Evolutionary conservation across 75 land plant species (phyloP).

Genomic region (Larix kaempferi): DNA sequence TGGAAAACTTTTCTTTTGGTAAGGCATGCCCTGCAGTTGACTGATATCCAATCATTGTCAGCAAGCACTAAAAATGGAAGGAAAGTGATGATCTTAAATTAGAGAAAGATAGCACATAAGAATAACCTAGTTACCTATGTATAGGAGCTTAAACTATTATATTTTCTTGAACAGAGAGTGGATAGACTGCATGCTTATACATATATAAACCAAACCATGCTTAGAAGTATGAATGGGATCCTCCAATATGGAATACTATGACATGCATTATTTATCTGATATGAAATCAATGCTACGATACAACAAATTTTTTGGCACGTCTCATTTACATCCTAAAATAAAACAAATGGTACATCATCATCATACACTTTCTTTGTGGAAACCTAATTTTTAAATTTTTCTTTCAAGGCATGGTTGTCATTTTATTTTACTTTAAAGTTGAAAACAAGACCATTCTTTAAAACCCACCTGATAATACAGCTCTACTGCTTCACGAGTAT

Average conservation of each 20-base stretch:
- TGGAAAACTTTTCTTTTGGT: constrained; percentile 16
- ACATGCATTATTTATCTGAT: too few relatives aligned
- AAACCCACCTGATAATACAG: constrained; percentile 79
- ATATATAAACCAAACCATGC: too few relatives aligned
- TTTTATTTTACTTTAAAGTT: neutral
- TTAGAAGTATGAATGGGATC: too few relatives aligned
- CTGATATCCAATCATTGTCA: constrained; percentile 12
- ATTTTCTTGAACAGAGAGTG: neutral
- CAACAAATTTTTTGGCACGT: neutral
- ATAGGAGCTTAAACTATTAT: neutral
- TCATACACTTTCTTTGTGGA: neutral
- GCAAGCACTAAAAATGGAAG: neutral
- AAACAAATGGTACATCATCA: neutral
- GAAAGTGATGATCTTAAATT: neutral
- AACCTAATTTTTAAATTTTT: neutral
- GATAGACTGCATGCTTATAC: neutral
- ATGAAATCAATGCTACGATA: neutral
- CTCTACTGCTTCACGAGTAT: constrained; percentile 70
- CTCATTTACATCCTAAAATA: neutral
- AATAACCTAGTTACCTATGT: neutral
- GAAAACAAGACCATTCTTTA: neutral
- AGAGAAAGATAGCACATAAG: neutral
- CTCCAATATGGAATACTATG: too few relatives aligned
- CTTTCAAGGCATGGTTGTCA: neutral
- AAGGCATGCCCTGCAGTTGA: constrained; percentile 19